Base-by-base conservation (phyloP, 257 asterid genomes). In the Solanum medicagineum region DNA sequence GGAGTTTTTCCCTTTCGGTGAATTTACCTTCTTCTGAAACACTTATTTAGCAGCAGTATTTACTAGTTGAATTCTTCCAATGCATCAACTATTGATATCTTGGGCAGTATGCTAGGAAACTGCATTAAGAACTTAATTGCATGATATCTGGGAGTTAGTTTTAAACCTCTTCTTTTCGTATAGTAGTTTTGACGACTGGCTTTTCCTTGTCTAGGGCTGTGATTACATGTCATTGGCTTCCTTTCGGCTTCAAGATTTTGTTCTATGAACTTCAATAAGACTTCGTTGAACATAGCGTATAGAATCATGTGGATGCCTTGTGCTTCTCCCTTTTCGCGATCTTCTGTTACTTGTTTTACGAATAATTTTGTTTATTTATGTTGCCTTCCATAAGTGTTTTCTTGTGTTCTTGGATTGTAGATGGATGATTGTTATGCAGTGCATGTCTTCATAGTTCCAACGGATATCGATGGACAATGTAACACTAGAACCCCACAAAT, bases 351-450 rank as follows among this genome's bases (percentile, higher is more conserved):
- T 8, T 77, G 47, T 45, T 49, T 66, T 19, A 11, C 42, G 24
- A 45, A 66, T 54, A 51, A 16, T 53, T 68, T 51, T 66, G 13
- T 70, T 24, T 70, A 7, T 51, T 66, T 84, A 55, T 29, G 60
- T 51, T 60, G 44, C 86, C 47, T 57, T 83, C 75, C 17, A 20
- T 87, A 83, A 87, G 87, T 82, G 16, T 10, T n/a, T n/a, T 85
- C 81, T 84, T 79, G 83, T 88, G 80, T 80, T 51, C 88, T 63
- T 92, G 83, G 83, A 86, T 86, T 91, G 91, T 89, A 90, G 92
- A 91, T 91, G 94, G 96, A 87, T 93, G 94, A 92, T 85, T 85
- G 89, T 88, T 88, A 71, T 84, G 91, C 89, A 87, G 89, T 88
- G 89, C 94, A 84, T 91, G 85, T 87, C 90, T 70, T 88, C 90